These are phyloP conservation scores for Fusarium sp. DNA, from an alignment of 2,329 filamentous ascomycete species.

Conservation along the genomic window DNA sequence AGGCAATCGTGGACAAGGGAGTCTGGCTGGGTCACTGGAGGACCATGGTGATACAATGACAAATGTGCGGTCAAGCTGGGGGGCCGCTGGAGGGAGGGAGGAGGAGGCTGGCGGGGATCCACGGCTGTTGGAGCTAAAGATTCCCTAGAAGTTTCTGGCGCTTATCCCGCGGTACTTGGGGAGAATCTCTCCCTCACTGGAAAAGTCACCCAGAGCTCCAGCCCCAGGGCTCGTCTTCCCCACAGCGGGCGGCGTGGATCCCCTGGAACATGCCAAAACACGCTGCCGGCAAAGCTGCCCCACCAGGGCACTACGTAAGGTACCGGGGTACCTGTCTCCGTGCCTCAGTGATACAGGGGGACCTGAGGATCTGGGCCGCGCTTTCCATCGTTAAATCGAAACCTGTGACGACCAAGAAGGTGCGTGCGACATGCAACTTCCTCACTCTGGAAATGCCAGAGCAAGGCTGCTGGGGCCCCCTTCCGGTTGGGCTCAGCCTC, in stretches of 20 bases:
- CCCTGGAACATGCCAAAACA: constrained; percentile 38
- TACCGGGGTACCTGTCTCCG: constrained; percentile 21
- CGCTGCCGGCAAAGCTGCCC: constrained; percentile 25
- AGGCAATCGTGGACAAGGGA: constrained; percentile 11
- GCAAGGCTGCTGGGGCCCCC: constrained; percentile 21
- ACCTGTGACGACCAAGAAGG: constrained; percentile 38
- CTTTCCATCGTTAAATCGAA: constrained; percentile 45
- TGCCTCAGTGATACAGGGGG: constrained; percentile 32
- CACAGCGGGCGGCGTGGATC: constrained; percentile 26
- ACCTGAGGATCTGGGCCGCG: constrained; percentile 35
- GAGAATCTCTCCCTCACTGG: constrained; percentile 1
- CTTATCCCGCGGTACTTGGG: constrained; percentile 37
- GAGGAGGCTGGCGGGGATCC: background rate
- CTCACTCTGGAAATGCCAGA: constrained; percentile 32
- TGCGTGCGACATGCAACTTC: constrained; percentile 37
- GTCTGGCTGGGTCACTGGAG: constrained; percentile 5
- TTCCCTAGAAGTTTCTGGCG: constrained; percentile 40
- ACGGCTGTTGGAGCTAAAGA: constrained; percentile 20
- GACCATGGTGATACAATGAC: constrained; percentile 15
- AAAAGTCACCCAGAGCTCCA: constrained; percentile 13
- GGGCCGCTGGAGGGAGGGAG: background rate
- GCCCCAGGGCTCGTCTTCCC: constrained; percentile 20
- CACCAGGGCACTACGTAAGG: constrained; percentile 26
- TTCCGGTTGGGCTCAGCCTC: constrained; percentile 27
- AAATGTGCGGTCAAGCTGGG: constrained; percentile 6